A percentile compares a stretch with the other conserved stretches of the same genome.
phyloP scores from a whole-genome alignment of 768 basidiomycete genomes.

The Lactifluus pinguis region DNA sequence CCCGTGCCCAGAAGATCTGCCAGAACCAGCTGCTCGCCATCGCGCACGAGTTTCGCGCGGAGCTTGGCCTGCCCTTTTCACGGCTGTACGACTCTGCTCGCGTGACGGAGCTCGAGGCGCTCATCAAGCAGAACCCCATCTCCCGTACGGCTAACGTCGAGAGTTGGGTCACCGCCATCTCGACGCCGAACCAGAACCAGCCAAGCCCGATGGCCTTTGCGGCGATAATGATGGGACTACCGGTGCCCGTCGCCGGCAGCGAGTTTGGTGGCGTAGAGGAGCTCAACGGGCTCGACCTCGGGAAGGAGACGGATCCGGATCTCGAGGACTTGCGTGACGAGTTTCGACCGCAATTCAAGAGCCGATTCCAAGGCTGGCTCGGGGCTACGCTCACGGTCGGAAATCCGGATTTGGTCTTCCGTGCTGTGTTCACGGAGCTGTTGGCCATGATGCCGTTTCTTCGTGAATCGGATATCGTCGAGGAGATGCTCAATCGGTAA shows the following conservation, averaged over 20 bases:
- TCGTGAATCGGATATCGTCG: constrained; percentile 39
- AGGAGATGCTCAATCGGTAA: constrained; percentile 48
- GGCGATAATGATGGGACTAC: constrained; percentile 54
- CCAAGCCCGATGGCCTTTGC: constrained; percentile 49
- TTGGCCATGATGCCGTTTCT: constrained; percentile 51
- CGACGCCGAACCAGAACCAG: constrained; percentile 30
- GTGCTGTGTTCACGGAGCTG: constrained; percentile 36
- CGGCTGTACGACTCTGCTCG: constrained; percentile 36
- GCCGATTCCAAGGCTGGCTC: constrained; percentile 51
- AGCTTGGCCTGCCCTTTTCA: constrained; percentile 39
- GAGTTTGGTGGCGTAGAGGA: constrained; percentile 38
- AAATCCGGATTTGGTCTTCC: constrained; percentile 31
- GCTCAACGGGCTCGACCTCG: constrained; percentile 42
- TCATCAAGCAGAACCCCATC: constrained; percentile 33
- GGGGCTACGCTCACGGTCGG: constrained; percentile 32
- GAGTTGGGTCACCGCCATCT: constrained; percentile 42
- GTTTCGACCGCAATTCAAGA: constrained; percentile 47
- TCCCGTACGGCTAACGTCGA: constrained; percentile 41
- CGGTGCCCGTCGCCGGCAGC: constrained; percentile 31
- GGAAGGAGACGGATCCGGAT: constrained; percentile 41
- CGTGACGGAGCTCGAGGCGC: constrained; percentile 34
- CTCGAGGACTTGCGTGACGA: constrained; percentile 53
- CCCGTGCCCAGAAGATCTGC: constrained; percentile 34
- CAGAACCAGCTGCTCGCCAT: constrained; percentile 46
- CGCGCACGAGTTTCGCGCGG: constrained; percentile 33